Conservation (phyloP, 306 rosid species). For the Pyrus pyrifolia region DNA sequence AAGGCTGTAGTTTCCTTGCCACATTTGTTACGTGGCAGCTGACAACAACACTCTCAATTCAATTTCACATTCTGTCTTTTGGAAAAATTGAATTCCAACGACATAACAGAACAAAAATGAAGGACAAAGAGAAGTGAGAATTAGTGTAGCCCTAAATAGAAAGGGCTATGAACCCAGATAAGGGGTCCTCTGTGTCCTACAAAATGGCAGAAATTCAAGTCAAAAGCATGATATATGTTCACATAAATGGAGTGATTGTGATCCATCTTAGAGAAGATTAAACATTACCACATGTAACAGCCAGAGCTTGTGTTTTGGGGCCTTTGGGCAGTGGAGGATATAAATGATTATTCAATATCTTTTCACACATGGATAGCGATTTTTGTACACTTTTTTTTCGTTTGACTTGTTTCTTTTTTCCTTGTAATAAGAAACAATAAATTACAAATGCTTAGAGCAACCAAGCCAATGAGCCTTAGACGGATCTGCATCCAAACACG, state of each 20-base stretch:
- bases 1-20: background rate
- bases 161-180: background rate
- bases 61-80: background rate
- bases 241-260: background rate
- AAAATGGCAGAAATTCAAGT: background rate
- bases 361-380: too few relatives aligned
- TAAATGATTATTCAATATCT: background rate
- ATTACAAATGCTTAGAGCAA: too few relatives aligned
- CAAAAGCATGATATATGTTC: slow-evolving; percentile 13
- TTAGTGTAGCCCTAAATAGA: background rate
- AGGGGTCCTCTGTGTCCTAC: slow-evolving; percentile 13
- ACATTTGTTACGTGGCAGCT: background rate
- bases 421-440: too few relatives aligned
- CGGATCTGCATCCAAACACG: too few relatives aligned
- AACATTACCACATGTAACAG: slow-evolving; percentile 1
- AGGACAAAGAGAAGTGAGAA: slow-evolving; percentile 6
- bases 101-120: slow-evolving; percentile 12
- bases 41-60: background rate
- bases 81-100: background rate
- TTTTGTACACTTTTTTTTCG: too few relatives aligned
- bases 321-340: background rate
- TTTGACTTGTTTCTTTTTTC: too few relatives aligned
- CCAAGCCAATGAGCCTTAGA: too few relatives aligned
- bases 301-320: background rate
- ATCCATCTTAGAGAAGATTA: background rate